phyloP scores from a whole-genome alignment of 768 basidiomycete species.

The Nidularia sp. region DNA sequence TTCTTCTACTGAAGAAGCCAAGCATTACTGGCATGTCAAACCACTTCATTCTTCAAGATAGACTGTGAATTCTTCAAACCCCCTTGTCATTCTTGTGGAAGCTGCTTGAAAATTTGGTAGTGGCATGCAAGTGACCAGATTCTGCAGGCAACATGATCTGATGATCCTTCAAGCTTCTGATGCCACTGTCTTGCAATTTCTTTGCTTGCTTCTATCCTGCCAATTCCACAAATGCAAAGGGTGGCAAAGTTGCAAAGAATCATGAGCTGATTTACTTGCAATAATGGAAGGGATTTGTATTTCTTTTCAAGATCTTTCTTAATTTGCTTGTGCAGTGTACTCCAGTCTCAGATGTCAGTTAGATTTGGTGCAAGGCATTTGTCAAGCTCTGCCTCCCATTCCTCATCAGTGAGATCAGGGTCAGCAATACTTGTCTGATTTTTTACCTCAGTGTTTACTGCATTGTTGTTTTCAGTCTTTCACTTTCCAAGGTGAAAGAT shows the following conservation, averaged over 20 bases:
- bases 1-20: slow-evolving; percentile 15
- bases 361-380: not conserved
- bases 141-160: too few species aligned
- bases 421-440: too few species aligned
- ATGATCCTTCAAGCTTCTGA: not conserved
- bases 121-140: not conserved
- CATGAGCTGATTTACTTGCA: not conserved
- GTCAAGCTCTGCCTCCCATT: not conserved
- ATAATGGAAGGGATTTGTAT: not conserved
- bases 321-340: not conserved
- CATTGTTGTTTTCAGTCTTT: too few species aligned
- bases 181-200: not conserved
- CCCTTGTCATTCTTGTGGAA: not conserved
- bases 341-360: not conserved
- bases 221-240: not conserved
- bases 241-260: not conserved
- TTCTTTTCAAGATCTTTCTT: not conserved
- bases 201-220: not conserved
- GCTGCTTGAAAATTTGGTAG: not conserved
- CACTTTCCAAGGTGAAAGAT: too few species aligned
- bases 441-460: too few species aligned
- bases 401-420: too few species aligned
- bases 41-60: slow-evolving; percentile 15
- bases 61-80: not conserved
- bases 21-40: slow-evolving; percentile 7